phyloP scores from a whole-genome alignment of 768 basidiomycete species.

The Coprinellus micaceus region DNA sequence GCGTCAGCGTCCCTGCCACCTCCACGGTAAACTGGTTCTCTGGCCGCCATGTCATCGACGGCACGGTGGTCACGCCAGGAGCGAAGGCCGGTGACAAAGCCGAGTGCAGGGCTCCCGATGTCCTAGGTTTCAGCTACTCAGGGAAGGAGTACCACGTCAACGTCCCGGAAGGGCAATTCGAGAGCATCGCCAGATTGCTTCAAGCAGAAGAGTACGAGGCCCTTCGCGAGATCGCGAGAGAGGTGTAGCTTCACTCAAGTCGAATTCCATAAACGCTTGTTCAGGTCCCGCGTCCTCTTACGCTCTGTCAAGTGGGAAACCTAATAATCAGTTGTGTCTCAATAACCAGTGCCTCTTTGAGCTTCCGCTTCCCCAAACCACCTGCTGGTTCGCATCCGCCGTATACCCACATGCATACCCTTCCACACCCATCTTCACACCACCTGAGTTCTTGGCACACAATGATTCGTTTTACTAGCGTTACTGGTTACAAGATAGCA shows the following conservation, averaged over 20 bases:
- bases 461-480: too few species aligned
- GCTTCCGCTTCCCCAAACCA: too few species aligned
- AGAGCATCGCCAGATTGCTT: slow-evolving; percentile 4
- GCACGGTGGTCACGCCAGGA: not conserved
- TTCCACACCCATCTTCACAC: too few species aligned
- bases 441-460: too few species aligned
- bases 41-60: not conserved
- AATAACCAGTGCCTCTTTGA: too few species aligned
- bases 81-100: slow-evolving; percentile 3
- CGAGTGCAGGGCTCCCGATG: slow-evolving; percentile 10
- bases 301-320: too few species aligned
- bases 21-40: not conserved
- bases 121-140: slow-evolving; percentile 9
- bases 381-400: too few species aligned
- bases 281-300: too few species aligned
- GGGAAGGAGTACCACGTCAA: slow-evolving; percentile 11
- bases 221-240: not conserved
- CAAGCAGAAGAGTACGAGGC: not conserved
- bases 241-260: not conserved
- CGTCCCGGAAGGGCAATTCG: slow-evolving; percentile 10
- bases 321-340: too few species aligned
- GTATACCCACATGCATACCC: too few species aligned
- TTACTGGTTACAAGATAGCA: too few species aligned
- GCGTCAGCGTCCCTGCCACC: not conserved
- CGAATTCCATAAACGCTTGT: too few species aligned